Percentiles rank a stretch among this genome's conserved stretches.
Conservation (phyloP, 2,329 filamentous ascomycete genomes). For the Phaeophleospora eucalypticola region DNA sequence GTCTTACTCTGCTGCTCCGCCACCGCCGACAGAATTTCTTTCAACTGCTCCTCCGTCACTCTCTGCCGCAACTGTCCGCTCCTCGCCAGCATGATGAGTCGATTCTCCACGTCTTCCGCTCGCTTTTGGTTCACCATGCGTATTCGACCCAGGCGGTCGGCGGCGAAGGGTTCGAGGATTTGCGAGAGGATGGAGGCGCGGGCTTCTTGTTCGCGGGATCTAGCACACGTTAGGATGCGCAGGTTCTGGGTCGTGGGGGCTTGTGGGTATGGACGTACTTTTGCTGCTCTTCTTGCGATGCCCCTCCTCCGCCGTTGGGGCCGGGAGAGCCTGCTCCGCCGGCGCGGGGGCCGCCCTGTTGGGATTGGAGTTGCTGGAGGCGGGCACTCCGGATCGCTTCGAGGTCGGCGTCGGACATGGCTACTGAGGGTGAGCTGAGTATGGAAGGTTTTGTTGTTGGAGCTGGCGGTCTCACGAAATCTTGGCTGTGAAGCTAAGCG, state of each 20-base stretch:
- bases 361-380: slow-evolving; percentile 83
- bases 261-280: slow-evolving; percentile 51
- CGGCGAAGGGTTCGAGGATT: slow-evolving; percentile 90
- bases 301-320: slow-evolving; percentile 46
- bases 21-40: slow-evolving; percentile 81
- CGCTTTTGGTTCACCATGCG: slow-evolving; percentile 91
- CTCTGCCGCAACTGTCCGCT: slow-evolving; percentile 80
- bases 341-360: slow-evolving; percentile 38
- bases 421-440: background rate
- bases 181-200: slow-evolving; percentile 76
- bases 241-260: slow-evolving; percentile 3
- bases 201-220: slow-evolving; percentile 57
- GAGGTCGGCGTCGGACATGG: slow-evolving; percentile 63
- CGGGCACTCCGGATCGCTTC: slow-evolving; percentile 86
- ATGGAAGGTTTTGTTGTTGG: background rate
- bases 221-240: slow-evolving; percentile 20
- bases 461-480: background rate
- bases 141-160: slow-evolving; percentile 89
- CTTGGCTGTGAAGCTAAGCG: too few relatives aligned
- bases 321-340: slow-evolving; percentile 31
- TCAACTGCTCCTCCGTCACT: slow-evolving; percentile 88
- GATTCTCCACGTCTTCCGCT: slow-evolving; percentile 84
- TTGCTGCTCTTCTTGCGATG: slow-evolving; percentile 55
- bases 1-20: slow-evolving; percentile 65
- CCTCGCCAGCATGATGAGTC: slow-evolving; percentile 86